These are phyloP conservation scores for Acer negundo DNA, from an alignment of 345 rosid species.

Conservation along the genomic window DNA sequence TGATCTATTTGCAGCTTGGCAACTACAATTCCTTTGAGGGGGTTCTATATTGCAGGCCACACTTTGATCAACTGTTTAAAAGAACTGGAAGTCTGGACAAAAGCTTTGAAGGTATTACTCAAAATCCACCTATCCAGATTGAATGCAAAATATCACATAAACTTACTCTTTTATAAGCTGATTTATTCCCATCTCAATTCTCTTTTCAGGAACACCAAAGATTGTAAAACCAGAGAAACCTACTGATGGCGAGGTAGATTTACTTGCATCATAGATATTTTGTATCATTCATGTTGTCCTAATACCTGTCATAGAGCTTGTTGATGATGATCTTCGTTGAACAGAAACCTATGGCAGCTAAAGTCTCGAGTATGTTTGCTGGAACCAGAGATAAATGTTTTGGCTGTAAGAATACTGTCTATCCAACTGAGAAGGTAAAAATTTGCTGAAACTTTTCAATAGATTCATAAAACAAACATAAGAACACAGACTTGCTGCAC, in stretches of 20 bases:
- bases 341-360: constrained; percentile 77
- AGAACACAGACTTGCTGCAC: not conserved
- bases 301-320: not conserved
- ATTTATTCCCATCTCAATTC: constrained; percentile 21
- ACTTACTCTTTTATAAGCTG: constrained; percentile 4
- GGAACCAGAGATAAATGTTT: constrained; percentile 94
- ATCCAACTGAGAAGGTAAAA: constrained; percentile 90
- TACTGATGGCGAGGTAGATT: constrained; percentile 76
- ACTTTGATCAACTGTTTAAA: constrained; percentile 93
- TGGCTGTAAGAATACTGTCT: constrained; percentile 81
- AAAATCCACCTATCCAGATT: not conserved
- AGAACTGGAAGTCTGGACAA: constrained; percentile 98
- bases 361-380: constrained; percentile 85
- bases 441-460: not conserved
- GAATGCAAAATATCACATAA: not conserved
- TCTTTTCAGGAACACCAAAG: constrained; percentile 78
- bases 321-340: constrained; percentile 15
- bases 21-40: constrained; percentile 99
- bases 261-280: not conserved
- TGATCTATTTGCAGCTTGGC: constrained; percentile 67
- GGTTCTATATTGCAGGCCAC: constrained; percentile 95
- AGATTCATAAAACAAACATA: not conserved
- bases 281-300: not conserved
- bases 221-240: constrained; percentile 78
- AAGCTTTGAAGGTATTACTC: constrained; percentile 81